phyloP scores from a whole-genome alignment of 164 flowering plant genomes.

The Sedum album region DNA sequence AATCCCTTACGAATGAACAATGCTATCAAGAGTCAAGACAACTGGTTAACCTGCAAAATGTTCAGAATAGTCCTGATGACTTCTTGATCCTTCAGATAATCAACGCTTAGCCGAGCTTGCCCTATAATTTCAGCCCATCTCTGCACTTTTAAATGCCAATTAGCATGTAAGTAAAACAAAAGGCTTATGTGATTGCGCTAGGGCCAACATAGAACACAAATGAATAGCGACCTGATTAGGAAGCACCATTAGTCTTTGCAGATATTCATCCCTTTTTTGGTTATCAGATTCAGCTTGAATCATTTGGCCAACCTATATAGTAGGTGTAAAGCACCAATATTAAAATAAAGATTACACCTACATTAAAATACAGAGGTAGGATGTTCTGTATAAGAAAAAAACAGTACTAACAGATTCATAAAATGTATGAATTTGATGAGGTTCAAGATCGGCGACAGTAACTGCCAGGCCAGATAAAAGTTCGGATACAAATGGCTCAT shows the following conservation, averaged over 20 bases:
- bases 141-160: conserved; percentile 33
- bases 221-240: conserved; percentile 66
- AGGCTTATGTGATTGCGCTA: not conserved
- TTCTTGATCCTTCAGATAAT: conserved; percentile 78
- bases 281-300: conserved; percentile 96
- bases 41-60: conserved; percentile 68
- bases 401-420: conserved; percentile 82
- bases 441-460: conserved; percentile 86
- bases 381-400: not conserved
- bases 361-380: not conserved
- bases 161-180: not conserved
- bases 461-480: conserved; percentile 76
- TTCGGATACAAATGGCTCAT: conserved; percentile 95
- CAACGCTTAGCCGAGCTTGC: conserved; percentile 88
- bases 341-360: not conserved
- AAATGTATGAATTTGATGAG: conserved; percentile 94
- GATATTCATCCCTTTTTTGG: conserved; percentile 83
- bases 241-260: conserved; percentile 86
- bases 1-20: not conserved
- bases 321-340: not conserved
- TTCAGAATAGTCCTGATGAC: conserved; percentile 83
- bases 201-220: not conserved
- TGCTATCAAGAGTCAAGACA: no score
- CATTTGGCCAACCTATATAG: conserved; percentile 81
- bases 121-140: conserved; percentile 96